Base-by-base conservation (phyloP, 1,284 basidiomycete species). In the Leccinum huronense region DNA sequence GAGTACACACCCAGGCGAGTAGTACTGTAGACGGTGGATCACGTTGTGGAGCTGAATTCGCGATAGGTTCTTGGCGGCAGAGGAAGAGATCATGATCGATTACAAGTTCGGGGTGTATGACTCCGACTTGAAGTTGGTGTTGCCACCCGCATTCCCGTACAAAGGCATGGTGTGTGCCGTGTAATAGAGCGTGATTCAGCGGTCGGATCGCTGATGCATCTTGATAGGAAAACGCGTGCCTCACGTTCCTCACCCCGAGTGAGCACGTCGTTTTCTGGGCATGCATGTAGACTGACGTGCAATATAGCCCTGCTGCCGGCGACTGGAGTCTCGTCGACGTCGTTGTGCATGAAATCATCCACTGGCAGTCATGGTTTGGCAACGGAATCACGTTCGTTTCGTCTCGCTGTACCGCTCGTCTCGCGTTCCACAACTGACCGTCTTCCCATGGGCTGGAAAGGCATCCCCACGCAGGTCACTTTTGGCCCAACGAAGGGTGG, bases 61-160 rank as follows among this genome's bases (percentile, higher is more conserved):
- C 10, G 19, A 10, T 19, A 91, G 90, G 70, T 95, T 93, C 77
- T 77, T 96, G 68, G 81, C 84, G 1, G 84, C 83, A 13, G 94
- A 93, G 61, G 80, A 83, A 48, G 80, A 79, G 45, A 76, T 95
- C 48, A 83, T 93, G 3, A 85, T 84, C 0, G 81, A 85, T 0
- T 99, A 98, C 77, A 81, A 83, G 57, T 98, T 97, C 79, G 91
- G 92, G 2, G 89, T 95, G 3, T 98, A 95, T 73, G 95, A 98
- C 75, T 78, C 96, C n/a, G n/a, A n/a, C n/a, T n/a, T n/a, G n/a
- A n/a, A n/a, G 7, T 81, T 98, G 38, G 91, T 98, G n/a, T 81
- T 98, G 51, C 51, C 51, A 3, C 51, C 51, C 27, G 23, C 23
- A 13, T 53, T 53, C 7, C 51, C 51, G 23, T 53, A 53, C 10